Percentiles rank a stretch among this genome's conserved stretches.
Conservation (phyloP, 257 asterid species). For the Jacaranda copaia region DNA sequence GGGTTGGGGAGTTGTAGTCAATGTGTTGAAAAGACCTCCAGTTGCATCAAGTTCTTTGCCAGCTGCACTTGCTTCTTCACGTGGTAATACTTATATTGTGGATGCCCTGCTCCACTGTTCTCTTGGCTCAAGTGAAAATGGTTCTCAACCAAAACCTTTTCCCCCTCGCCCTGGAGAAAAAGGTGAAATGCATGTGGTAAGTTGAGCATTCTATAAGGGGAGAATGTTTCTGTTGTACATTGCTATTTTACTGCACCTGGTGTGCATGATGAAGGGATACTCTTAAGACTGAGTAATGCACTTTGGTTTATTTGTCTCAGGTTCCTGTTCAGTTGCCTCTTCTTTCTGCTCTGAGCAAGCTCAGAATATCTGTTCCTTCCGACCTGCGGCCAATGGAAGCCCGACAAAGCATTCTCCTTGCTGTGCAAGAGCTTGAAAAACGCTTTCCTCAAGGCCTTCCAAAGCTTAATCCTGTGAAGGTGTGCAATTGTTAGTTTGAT, state of each 20-base stretch:
- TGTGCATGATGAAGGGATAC: slow-evolving; percentile 17
- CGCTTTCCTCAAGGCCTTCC: slow-evolving; percentile 95
- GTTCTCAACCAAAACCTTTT: slow-evolving; percentile 86
- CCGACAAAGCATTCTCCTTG: slow-evolving; percentile 84
- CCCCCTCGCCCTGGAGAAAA: slow-evolving; percentile 93
- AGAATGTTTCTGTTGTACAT: slow-evolving; percentile 1
- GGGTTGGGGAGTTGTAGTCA: slow-evolving; percentile 99
- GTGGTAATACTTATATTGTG: slow-evolving; percentile 82
- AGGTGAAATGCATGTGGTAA: slow-evolving; percentile 99
- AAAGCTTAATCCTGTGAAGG: slow-evolving; percentile 92
- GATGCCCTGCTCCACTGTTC: slow-evolving; percentile 94
- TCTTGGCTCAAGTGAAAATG: slow-evolving; percentile 67
- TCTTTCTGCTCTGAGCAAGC: slow-evolving; percentile 86
- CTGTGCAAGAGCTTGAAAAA: slow-evolving; percentile 84
- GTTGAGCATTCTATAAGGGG: slow-evolving; percentile 34
- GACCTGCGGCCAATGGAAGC: slow-evolving; percentile 95
- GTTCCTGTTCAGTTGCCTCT: slow-evolving; percentile 96
- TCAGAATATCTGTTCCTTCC: slow-evolving; percentile 80
- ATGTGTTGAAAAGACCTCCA: slow-evolving; percentile 83
- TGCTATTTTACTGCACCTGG: slow-evolving; percentile 15
- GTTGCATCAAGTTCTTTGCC: slow-evolving; percentile 80
- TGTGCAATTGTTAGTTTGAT: slow-evolving; percentile 39
- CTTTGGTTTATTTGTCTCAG: slow-evolving; percentile 49
- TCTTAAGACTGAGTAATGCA: slow-evolving; percentile 20
- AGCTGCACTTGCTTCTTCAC: slow-evolving; percentile 85